These are phyloP conservation scores for Stagonosporopsis rhizophila DNA, from an alignment of 2,329 filamentous ascomycete species.

Conservation along the genomic window DNA sequence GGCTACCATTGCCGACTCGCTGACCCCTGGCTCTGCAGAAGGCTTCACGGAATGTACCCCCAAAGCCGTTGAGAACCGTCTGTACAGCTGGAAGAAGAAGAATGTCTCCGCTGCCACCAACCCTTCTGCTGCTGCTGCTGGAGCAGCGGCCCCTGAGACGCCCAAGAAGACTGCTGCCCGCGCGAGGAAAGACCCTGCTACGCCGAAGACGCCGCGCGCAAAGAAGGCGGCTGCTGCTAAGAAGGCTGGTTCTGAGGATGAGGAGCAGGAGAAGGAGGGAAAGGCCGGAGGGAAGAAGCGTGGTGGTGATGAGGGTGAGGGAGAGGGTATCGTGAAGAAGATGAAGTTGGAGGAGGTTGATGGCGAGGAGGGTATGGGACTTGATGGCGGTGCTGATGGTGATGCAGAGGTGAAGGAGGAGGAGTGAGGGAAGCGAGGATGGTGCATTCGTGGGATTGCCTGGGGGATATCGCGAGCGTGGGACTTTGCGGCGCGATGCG, in stretches of 20 bases:
- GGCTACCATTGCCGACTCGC: too few relatives aligned
- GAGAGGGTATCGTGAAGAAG: constrained; percentile 2
- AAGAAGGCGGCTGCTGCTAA: constrained; percentile 8
- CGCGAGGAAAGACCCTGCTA: constrained; percentile 2
- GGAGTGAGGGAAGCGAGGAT: neutral
- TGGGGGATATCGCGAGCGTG: neutral
- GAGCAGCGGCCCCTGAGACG: neutral
- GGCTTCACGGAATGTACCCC: constrained; percentile 31
- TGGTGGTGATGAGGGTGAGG: neutral
- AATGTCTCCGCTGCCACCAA: neutral
- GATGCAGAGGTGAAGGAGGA: neutral
- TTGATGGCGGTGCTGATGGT: neutral
- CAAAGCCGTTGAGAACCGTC: constrained; percentile 37
- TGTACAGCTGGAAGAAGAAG: constrained; percentile 33
- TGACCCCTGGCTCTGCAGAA: neutral
- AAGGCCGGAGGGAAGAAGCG: constrained; percentile 4
- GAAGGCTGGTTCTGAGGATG: neutral
- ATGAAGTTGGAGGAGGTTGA: constrained; percentile 2
- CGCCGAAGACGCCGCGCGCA: constrained; percentile 7
- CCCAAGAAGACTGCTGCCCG: constrained; percentile 8
- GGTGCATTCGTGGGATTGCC: too few relatives aligned
- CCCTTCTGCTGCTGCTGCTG: neutral
- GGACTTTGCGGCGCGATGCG: neutral
- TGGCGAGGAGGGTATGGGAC: neutral
- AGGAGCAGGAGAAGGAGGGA: neutral